Evolutionary conservation across 306 rosid species (phyloP).

Genomic region (Calophaca sinica): DNA sequence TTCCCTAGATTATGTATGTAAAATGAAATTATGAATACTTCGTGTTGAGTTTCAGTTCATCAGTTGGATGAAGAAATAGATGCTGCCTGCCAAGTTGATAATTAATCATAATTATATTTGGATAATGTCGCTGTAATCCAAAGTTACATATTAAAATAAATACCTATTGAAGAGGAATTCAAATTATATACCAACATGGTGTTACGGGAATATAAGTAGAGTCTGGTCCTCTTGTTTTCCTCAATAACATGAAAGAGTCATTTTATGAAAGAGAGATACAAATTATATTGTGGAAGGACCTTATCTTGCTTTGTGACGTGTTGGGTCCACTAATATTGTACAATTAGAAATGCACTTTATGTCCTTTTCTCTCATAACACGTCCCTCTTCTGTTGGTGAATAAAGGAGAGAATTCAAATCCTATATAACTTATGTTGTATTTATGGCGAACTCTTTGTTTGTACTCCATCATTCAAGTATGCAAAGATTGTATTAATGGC

Average conservation of each 20-base stretch:
- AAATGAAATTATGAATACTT: slow-evolving; percentile 26
- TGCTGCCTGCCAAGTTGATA: background rate
- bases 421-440: background rate
- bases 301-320: background rate
- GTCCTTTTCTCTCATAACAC: background rate
- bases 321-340: slow-evolving; percentile 6
- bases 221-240: background rate
- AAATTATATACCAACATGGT: background rate
- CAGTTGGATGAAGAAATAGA: slow-evolving; percentile 6
- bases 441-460: slow-evolving; percentile 17
- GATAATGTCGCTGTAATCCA: slow-evolving; percentile 8
- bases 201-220: background rate
- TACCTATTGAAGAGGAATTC: background rate
- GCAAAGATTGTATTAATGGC: slow-evolving; percentile 2
- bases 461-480: background rate
- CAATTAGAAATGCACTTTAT: slow-evolving; percentile 1
- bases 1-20: background rate
- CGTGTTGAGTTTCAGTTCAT: slow-evolving; percentile 13
- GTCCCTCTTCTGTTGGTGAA: background rate
- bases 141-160: slow-evolving; percentile 3
- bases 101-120: background rate
- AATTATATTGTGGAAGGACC: slow-evolving; percentile 10
- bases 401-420: background rate
- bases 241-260: background rate
- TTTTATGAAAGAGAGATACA: background rate